Base-by-base conservation (phyloP, 2,329 filamentous ascomycete species). In the Verticillium albo-atrum region DNA sequence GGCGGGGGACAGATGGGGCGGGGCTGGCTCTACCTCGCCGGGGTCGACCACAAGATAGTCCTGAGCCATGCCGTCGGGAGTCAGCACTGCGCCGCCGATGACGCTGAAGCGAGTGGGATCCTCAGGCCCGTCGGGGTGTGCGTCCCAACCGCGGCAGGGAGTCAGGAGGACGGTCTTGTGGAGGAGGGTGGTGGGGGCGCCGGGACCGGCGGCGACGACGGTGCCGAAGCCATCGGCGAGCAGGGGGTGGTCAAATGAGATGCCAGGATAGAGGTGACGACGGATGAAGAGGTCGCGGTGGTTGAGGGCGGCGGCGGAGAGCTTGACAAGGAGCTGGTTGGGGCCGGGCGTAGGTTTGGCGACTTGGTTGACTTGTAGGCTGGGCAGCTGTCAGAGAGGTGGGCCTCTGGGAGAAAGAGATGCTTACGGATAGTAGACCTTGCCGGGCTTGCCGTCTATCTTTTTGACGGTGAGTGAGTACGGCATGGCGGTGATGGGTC, bases 241-340 rank as follows among this genome's bases (percentile, higher is more conserved):
- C 50, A 98, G 78, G 1, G 94, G 91, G 6, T 87, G 80, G 61
- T 84, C 82, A 73, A 96, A 96, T 14, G 89, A 89, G 57, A 92
- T 89, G 66, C 85, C 89, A 0, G 94, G 94, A 79, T 98, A 98
- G 47, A 96, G 86, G 70, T 93, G 89, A 74, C 95, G 92, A 58
- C 94, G 90, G 75, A 96, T 90, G 78, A 97, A 98, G 66, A 96
- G 86, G 74, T 98, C 95, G 68, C 93, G 90, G 78, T 98, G 95
- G 79, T 98, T 98, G 56, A 98, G 86, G 15, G 94, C 89, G 1
- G 89, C 90, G 56, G 92, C 90, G 35, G 84, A 83, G 69, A 98
- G 79, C 68, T 85, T 86, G 63, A 98, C 79, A 6, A 96, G 80
- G 65, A 97, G 79, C 72, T 97, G 83, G 63, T 80, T 80, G 17